A percentile compares a stretch with the other conserved stretches of the same genome.
Evolutionary conservation across 1,284 basidiomycete species (phyloP).

Genomic region (Coniferiporia sulphurascens): DNA sequence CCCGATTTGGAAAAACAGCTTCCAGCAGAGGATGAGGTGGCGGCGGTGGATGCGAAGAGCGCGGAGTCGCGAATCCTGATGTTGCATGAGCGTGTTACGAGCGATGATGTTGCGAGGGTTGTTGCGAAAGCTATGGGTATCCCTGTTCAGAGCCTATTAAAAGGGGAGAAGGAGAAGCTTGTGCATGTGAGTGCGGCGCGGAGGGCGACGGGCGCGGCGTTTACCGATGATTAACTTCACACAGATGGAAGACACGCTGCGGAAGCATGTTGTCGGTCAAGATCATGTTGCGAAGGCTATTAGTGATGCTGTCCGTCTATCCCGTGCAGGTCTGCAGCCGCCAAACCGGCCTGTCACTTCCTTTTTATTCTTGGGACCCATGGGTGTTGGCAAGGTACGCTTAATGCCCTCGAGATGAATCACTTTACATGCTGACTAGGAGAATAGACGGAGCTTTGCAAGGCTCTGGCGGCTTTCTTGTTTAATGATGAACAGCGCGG

Average conservation of each 20-base stretch:
- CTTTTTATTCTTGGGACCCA: slow-evolving; percentile 88
- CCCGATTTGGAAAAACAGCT: slow-evolving; percentile 77
- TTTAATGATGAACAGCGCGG: slow-evolving; percentile 86
- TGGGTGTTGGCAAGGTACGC: slow-evolving; percentile 75
- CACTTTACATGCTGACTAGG: not conserved
- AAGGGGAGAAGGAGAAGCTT: slow-evolving; percentile 86
- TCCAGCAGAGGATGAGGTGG: slow-evolving; percentile 54
- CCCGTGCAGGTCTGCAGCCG: slow-evolving; percentile 83
- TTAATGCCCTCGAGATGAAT: not conserved
- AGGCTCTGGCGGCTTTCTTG: slow-evolving; percentile 80
- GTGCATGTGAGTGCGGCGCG: slow-evolving; percentile 59
- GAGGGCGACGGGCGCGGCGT: not conserved
- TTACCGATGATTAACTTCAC: slow-evolving; percentile 9
- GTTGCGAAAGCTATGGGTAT: slow-evolving; percentile 90
- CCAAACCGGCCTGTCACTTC: slow-evolving; percentile 86
- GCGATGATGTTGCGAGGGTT: slow-evolving; percentile 84
- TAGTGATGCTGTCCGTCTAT: slow-evolving; percentile 86
- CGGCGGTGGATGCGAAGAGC: slow-evolving; percentile 32
- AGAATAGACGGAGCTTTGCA: slow-evolving; percentile 78
- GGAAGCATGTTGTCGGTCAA: slow-evolving; percentile 81
- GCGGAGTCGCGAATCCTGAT: slow-evolving; percentile 44
- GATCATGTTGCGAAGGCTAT: slow-evolving; percentile 79
- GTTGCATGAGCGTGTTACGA: slow-evolving; percentile 84
- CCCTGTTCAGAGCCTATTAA: slow-evolving; percentile 83
- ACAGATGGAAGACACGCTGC: slow-evolving; percentile 82